A percentile compares a stretch with the other conserved stretches of the same genome.
Evolutionary conservation across 148 eudicot genomes (phyloP).

Genomic region (Rhododendron ovatum): DNA sequence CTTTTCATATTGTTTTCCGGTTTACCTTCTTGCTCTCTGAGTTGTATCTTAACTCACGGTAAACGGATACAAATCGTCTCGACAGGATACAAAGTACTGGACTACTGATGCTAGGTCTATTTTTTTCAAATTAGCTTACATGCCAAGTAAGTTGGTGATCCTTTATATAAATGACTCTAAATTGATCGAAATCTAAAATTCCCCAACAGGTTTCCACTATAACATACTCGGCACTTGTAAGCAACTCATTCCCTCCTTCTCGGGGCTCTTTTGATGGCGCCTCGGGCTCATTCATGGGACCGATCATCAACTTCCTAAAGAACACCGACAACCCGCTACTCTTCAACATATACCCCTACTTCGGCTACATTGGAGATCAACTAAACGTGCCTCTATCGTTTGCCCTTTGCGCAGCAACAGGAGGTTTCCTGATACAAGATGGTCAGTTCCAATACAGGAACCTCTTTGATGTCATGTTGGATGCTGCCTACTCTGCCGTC

Average conservation of each 20-base stretch:
- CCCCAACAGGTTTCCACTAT: not conserved
- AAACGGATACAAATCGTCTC: too few species aligned
- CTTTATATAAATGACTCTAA: too few species aligned
- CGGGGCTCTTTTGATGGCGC: slow-evolving; percentile 3
- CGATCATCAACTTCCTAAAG: not conserved
- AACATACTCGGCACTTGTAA: not conserved
- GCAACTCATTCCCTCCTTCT: slow-evolving; percentile 40
- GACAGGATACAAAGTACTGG: too few species aligned
- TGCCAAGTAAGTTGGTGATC: too few species aligned
- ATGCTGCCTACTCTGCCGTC: not conserved
- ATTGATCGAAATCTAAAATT: too few species aligned
- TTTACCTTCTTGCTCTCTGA: too few species aligned
- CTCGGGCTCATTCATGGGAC: not conserved
- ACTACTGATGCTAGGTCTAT: too few species aligned
- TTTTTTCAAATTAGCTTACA: too few species aligned
- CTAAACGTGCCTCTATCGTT: not conserved
- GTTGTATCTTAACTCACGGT: too few species aligned
- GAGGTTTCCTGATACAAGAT: slow-evolving; percentile 4
- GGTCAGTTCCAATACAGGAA: not conserved
- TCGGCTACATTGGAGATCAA: not conserved
- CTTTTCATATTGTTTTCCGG: too few species aligned
- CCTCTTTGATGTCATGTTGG: not conserved
- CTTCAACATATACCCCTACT: not conserved
- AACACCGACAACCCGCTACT: not conserved
- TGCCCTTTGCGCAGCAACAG: not conserved